Evolutionary conservation across 805 yeast genomes (phyloP), one percentile per base, ranked within the genome.

Genomic region (Yamadazyma philogaea): DNA sequence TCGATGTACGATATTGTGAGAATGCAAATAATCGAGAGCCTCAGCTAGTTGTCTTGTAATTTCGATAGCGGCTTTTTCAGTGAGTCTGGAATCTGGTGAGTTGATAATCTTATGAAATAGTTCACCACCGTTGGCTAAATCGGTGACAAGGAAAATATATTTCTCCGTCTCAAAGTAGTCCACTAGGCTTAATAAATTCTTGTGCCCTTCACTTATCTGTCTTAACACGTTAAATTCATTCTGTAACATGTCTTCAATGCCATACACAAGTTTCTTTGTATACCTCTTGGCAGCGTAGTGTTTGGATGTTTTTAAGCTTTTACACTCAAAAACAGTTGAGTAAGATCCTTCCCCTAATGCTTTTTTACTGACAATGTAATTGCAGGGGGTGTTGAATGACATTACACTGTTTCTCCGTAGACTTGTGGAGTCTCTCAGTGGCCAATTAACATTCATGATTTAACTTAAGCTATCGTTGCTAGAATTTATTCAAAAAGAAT

Each of bases 121-220:
- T 53, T 84, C 91, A 18, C 86, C 84, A 12, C 86, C 84, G 11
- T 60, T 61, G 31, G 88, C 87, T 35, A 84, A 63, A 51, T 82
- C 86, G 1, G 89, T 83, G 32, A 84, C 77, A 36, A 84, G 55
- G 38, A 66, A 77, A 28, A 78, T 63, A 51, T 71, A 68, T 42
- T 78, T 75, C 4, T 68, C 65, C 0, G 91, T 84, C 56, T 84
- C 89, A 57, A 84, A 84, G 60, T 75, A 80, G 62, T 84, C 90
- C 7, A 79, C 70, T 39, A 84, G 60, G 30, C 81, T 81, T 41
- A 84, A 63, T 11, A 84, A 71, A 55, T 81, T 78, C 17, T 72
- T 61, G 46, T 78, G 79, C 26, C 71, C 72, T 45, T 62, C 63
- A 37, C 80, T 74, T 7, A 80, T 62, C 20, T 70, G 71, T 56